Evolutionary conservation across 257 asterid genomes (phyloP).

Genomic region (Anisodus acutangulus): DNA sequence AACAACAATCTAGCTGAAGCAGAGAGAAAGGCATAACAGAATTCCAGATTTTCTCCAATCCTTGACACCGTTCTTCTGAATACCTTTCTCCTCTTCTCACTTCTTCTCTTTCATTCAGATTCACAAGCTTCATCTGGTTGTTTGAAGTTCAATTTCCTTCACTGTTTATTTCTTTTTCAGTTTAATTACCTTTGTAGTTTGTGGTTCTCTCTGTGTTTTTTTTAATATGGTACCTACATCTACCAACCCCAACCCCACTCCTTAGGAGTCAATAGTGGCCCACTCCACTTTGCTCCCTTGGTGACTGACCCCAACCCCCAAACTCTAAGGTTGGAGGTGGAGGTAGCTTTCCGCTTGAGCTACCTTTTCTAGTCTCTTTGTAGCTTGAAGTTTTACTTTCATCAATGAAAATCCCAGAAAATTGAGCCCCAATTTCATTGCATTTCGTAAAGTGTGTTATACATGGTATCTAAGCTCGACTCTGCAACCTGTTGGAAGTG

Average conservation of each 20-base stretch:
- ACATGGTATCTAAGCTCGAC: not conserved
- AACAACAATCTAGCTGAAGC: not conserved
- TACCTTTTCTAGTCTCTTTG: not conserved
- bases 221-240: not conserved
- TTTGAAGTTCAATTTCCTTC: not conserved
- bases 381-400: not conserved
- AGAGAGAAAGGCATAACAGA: not conserved
- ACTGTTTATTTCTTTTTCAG: slow-evolving; percentile 1
- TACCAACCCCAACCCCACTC: not conserved
- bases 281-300: not conserved
- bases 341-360: not conserved
- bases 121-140: not conserved
- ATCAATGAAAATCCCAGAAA: not conserved
- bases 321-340: slow-evolving; percentile 8
- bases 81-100: slow-evolving; percentile 16
- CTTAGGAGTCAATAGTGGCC: not conserved
- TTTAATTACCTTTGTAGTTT: not conserved
- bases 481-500: not conserved
- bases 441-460: not conserved
- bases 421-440: not conserved
- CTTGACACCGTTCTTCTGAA: not conserved
- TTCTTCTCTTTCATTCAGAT: not conserved
- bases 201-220: not conserved
- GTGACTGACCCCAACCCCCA: not conserved
- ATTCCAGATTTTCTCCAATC: not conserved